These are phyloP conservation scores for Pulveroboletus sp. DNA, from an alignment of 768 basidiomycete species.

Conservation along the genomic window DNA sequence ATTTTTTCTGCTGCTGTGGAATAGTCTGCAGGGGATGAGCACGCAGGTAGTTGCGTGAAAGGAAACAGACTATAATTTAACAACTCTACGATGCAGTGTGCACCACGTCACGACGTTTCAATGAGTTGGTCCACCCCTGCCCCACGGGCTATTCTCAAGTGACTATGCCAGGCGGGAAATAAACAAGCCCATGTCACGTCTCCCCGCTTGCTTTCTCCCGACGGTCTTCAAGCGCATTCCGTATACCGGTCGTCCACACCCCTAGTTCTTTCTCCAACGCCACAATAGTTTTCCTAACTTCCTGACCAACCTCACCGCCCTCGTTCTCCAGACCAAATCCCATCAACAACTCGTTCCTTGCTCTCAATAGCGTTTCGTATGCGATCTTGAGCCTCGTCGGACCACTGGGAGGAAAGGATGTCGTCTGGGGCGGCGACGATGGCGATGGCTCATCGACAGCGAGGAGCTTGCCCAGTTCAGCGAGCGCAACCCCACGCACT, in stretches of 20 bases:
- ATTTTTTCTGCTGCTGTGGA: slow-evolving; percentile 9
- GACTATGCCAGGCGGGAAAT: background rate
- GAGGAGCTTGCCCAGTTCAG: slow-evolving; percentile 78
- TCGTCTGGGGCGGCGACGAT: slow-evolving; percentile 10
- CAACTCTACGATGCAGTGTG: too few species aligned
- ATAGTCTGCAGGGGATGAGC: too few species aligned
- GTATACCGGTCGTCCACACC: slow-evolving; percentile 61
- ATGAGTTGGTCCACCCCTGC: background rate
- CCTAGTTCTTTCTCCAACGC: slow-evolving; percentile 68
- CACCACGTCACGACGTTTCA: background rate
- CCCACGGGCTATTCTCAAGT: too few species aligned
- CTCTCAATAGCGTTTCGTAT: slow-evolving; percentile 56
- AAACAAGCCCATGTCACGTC: background rate
- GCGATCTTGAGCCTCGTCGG: slow-evolving; percentile 58
- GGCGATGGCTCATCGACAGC: slow-evolving; percentile 70
- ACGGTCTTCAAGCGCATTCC: slow-evolving; percentile 48
- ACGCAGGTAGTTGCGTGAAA: background rate
- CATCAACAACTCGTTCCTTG: slow-evolving; percentile 54
- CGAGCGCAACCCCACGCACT: slow-evolving; percentile 64
- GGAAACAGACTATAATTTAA: background rate
- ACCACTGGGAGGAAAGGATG: slow-evolving; percentile 63
- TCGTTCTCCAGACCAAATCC: slow-evolving; percentile 69
- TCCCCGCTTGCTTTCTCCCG: background rate
- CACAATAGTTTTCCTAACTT: slow-evolving; percentile 55
- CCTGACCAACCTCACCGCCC: slow-evolving; percentile 66